Conservation (phyloP, 257 asterid genomes). For the Ballota nigra region DNA sequence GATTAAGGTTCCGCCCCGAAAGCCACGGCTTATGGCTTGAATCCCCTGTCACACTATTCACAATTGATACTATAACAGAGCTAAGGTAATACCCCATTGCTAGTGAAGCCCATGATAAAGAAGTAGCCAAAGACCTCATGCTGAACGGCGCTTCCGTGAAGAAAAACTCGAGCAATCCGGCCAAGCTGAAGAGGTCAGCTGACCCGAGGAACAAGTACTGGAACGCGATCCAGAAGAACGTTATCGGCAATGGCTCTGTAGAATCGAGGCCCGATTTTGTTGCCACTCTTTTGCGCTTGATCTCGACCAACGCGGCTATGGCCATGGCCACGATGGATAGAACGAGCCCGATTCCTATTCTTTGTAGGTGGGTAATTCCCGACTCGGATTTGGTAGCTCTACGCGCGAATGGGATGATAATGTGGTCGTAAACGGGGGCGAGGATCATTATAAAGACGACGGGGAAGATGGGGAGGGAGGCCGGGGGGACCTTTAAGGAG, state of each 20-base stretch:
- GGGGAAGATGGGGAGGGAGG: conserved; percentile 90
- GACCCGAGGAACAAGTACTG: conserved; percentile 87
- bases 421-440: conserved; percentile 73
- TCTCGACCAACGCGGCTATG: conserved; percentile 69
- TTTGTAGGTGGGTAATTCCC: conserved; percentile 76
- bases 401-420: conserved; percentile 68
- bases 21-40: conserved; percentile 62
- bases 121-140: conserved; percentile 87
- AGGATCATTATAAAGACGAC: conserved; percentile 76
- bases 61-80: conserved; percentile 63
- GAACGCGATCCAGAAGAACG: conserved; percentile 82
- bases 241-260: conserved; percentile 52
- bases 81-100: conserved; percentile 91
- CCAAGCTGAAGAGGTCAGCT: conserved; percentile 85
- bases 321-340: conserved; percentile 79
- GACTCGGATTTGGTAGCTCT: conserved; percentile 54
- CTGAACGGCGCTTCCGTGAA: conserved; percentile 83
- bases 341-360: conserved; percentile 68
- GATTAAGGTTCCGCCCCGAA: conserved; percentile 59
- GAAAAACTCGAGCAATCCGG: conserved; percentile 86
- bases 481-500: conserved; percentile 70
- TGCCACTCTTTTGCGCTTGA: conserved; percentile 65
- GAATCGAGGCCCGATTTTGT: conserved; percentile 34
- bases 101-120: conserved; percentile 81
- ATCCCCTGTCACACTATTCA: conserved; percentile 55